Base-by-base conservation (phyloP, 2,329 filamentous ascomycete genomes). In the Drechslera avenae region DNA sequence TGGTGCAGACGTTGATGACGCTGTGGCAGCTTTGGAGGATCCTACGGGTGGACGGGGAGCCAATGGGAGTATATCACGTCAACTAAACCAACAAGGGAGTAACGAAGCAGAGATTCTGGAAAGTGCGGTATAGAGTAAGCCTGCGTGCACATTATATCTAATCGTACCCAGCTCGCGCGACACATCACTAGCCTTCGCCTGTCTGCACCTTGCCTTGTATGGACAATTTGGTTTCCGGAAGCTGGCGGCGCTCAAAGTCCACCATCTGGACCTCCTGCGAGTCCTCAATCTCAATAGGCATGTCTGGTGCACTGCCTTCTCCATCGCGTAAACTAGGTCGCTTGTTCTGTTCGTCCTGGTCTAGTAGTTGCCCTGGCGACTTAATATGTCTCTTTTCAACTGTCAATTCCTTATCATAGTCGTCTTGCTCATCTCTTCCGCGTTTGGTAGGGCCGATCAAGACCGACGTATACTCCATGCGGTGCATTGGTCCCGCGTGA, bases 1-100 rank as follows among this genome's bases (percentile, higher is more conserved):
- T 16, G 18, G n/a, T 36, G n/a, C 17, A 78, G 76, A 78, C 42
- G 76, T 79, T 7, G 77, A 79, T 40, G 72, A 78, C 51, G 76
- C 75, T 4, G 74, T 78, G 13, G 63, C 62, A 2, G 69, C 66
- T 1, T 33, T 66, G 18, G 33, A 63, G 1, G 77, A 79, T 60
- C 76, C 76, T 3, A 81, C 78, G 2, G 72, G 78, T 7, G 78
- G 78, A 1, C 61, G 78, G 28, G 74, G 75, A 2, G 52, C 64
- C 2, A 74, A 75, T 57, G 77, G 76, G 0, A 57, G 57, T 33
- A 79, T 80, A 32, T 66, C 70, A 14, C 70, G 63, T 26, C 69
- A 69, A 33, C 55, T 79, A 28, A 62, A 73, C 21, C 36, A 54
- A 35, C 52, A 41, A 9, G 50, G 44, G 5, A 47, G 50, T 41